Evolutionary conservation across 2,329 filamentous ascomycete genomes (phyloP).

Genomic region (Elsinoe batatas): DNA sequence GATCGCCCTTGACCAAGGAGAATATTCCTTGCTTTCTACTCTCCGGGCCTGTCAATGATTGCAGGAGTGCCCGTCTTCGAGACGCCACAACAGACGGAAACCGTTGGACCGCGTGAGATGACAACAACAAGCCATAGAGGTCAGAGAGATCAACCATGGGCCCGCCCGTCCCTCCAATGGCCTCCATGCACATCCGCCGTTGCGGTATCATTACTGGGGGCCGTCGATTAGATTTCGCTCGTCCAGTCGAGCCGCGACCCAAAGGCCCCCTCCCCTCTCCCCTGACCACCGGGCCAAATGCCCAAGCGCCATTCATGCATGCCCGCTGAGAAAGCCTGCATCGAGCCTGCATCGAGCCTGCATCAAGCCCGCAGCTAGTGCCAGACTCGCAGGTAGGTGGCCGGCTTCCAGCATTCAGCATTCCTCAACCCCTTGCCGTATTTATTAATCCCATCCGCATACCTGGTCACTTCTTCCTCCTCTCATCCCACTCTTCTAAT

Average conservation of each 20-base stretch:
- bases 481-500: not conserved
- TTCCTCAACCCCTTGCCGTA: slow-evolving; percentile 10
- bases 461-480: not conserved
- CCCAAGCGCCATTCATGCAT: not conserved
- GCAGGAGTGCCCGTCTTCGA: slow-evolving; percentile 3
- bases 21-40: not conserved
- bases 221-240: slow-evolving; percentile 13
- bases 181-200: slow-evolving; percentile 1
- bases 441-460: slow-evolving; percentile 1
- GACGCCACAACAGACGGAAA: slow-evolving; percentile 1
- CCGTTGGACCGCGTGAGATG: slow-evolving; percentile 12
- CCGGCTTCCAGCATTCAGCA: slow-evolving; percentile 1
- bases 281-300: not conserved
- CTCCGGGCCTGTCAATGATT: not conserved
- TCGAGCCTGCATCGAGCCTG: not conserved
- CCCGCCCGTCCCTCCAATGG: not conserved
- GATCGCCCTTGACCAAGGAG: not conserved
- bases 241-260: slow-evolving; percentile 4
- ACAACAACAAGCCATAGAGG: slow-evolving; percentile 4
- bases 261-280: not conserved
- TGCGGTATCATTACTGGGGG: slow-evolving; percentile 4
- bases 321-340: slow-evolving; percentile 4
- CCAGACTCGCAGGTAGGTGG: not conserved
- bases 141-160: not conserved
- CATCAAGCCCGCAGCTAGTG: no score